Conservation (phyloP, 306 rosid genomes). For the Prunus campanulata region DNA sequence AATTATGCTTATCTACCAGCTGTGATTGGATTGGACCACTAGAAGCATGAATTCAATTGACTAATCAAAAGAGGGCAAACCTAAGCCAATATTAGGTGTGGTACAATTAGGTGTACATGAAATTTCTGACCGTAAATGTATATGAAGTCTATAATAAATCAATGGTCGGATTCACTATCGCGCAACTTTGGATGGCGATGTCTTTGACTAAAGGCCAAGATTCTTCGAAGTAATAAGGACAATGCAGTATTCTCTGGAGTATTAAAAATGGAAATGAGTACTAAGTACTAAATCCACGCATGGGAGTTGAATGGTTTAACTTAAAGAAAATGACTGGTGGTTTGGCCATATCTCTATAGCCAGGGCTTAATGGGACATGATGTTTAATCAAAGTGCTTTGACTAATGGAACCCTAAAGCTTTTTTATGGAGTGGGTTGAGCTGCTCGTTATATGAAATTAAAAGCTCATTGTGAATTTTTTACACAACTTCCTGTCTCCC, state of each 20-base stretch:
- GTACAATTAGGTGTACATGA: too few relatives aligned
- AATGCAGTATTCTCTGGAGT: constrained; percentile 38
- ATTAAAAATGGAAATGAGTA: neutral
- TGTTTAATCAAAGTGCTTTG: neutral
- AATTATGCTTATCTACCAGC: neutral
- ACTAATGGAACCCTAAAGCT: neutral
- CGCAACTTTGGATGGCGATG: neutral
- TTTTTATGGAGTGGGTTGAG: neutral
- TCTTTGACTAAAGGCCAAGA: neutral
- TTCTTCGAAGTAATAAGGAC: constrained; percentile 29
- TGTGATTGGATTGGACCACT: neutral
- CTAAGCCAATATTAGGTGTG: neutral
- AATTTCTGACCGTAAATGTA: too few relatives aligned
- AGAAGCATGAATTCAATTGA: neutral
- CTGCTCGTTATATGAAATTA: neutral
- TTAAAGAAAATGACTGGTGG: neutral
- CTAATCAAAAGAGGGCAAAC: neutral
- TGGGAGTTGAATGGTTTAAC: neutral
- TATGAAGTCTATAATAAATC: too few relatives aligned
- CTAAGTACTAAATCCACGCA: neutral
- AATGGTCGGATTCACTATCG: too few relatives aligned
- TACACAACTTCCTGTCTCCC: neutral
- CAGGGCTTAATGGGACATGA: neutral
- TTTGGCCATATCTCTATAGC: neutral
- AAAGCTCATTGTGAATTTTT: neutral